Conservation (phyloP, 176 grass and related monocot species). For the maize (Zea mays) region DNA sequence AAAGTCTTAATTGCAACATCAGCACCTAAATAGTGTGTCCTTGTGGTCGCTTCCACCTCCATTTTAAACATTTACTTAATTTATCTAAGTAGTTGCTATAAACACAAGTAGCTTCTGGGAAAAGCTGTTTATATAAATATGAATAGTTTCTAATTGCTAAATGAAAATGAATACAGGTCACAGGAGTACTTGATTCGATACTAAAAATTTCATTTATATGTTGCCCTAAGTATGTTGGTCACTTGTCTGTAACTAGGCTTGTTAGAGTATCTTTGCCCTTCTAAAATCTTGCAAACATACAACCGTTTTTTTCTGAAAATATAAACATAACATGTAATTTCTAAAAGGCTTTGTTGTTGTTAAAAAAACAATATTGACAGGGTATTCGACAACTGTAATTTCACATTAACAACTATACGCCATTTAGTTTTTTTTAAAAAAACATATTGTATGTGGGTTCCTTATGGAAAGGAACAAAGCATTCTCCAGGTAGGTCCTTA, state of each 20-base stretch:
- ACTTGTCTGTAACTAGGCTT: constrained; percentile 78
- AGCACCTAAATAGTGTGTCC: not conserved
- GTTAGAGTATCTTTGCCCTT: constrained; percentile 78
- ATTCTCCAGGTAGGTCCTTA: too few species aligned
- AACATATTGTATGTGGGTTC: too few species aligned
- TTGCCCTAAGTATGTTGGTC: constrained; percentile 65
- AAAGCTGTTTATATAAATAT: too few species aligned
- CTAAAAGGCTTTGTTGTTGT: too few species aligned
- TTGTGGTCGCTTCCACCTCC: not conserved
- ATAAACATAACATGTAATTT: not conserved
- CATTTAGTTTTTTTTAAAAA: too few species aligned
- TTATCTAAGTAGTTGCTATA: not conserved
- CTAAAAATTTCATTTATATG: constrained; percentile 77
- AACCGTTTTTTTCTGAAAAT: constrained; percentile 17
- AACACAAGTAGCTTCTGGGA: constrained; percentile 3
- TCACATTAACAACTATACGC: too few species aligned
- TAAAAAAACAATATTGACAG: too few species aligned
- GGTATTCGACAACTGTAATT: too few species aligned
- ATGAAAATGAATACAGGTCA: too few species aligned
- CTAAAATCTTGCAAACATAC: constrained; percentile 72
- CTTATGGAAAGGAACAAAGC: too few species aligned
- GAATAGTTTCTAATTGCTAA: too few species aligned
- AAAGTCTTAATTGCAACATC: not conserved
- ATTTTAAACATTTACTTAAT: not conserved
- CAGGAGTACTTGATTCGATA: too few species aligned